Evolutionary conservation across 1,284 basidiomycete species (phyloP), one percentile per base, ranked within the genome.

Genomic region (Puccinia polysora): DNA sequence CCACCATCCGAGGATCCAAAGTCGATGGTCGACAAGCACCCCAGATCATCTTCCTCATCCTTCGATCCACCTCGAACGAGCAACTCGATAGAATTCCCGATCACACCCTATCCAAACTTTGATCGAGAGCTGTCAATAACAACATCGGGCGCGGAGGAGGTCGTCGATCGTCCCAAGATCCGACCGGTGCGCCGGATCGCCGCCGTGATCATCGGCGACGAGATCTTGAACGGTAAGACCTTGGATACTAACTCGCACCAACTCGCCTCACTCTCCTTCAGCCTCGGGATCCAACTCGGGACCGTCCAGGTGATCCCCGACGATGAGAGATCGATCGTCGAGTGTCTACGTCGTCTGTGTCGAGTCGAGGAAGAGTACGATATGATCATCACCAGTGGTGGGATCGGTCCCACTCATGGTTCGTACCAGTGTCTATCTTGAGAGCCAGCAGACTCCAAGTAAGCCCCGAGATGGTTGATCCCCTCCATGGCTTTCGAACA

Each of bases 301-400:
- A 85, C 88, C 45, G 87, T 96, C 77, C 91, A 97, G 77, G 91
- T 97, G 63, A 89, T 97, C 64, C 83, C 94, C 0, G 94, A 97
- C 78, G 88, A 92, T 67, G 89, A 92, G 78, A 86, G 86, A 10
- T 88, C 92, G 78, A 97, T 96, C 75, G 83, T 90, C 73, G 90
- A 95, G 78, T 90, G 93, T 0, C 90, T 89, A 38, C 82, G 85
- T 64, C 84, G 91, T 4, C 86, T 97, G 83, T 87, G 89, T n/a
- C 80, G 83, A 47, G 7, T 25, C 49, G 47, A 52, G 8, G 23
- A 45, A 47, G 85, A 84, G 59, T 93, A 91, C 78, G 91, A 95
- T 80, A 87, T 93, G 77, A 90, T 95, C 25, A 84, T 95, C 69
- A 93, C 90, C 0, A 87, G 86, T 18, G 90, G 91, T 0, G 89